Percentiles rank a stretch among this genome's conserved stretches.
Conservation (phyloP, 176 grass and related monocot genomes). For the Oropetium thomaeum region DNA sequence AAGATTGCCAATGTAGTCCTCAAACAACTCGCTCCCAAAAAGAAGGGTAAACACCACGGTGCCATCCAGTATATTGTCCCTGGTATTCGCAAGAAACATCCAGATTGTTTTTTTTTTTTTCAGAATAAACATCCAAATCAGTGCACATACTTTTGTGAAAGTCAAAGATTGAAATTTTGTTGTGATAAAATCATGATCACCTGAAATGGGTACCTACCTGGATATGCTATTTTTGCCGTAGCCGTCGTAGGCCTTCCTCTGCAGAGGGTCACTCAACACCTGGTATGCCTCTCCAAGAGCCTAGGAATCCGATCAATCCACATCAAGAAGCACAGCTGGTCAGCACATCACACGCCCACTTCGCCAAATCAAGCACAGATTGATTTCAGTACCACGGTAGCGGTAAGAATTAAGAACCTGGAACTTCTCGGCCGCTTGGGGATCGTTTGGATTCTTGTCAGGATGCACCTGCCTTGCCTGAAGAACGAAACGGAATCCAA, state of each 20-base stretch:
- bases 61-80: constrained; percentile 91
- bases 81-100: constrained; percentile 15
- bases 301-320: constrained; percentile 28
- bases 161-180: not conserved
- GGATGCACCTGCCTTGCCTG: constrained; percentile 83
- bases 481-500: not conserved
- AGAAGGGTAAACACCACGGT: constrained; percentile 86
- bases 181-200: not conserved
- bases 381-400: not conserved
- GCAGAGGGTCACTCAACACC: constrained; percentile 80
- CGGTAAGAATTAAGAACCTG: constrained; percentile 48
- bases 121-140: not conserved
- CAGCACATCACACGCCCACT: not conserved
- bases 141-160: not conserved
- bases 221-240: constrained; percentile 83
- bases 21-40: constrained; percentile 91
- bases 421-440: constrained; percentile 80
- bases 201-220: constrained; percentile 33
- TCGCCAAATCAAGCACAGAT: not conserved
- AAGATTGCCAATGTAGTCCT: constrained; percentile 87
- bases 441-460: constrained; percentile 77
- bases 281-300: constrained; percentile 96
- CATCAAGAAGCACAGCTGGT: constrained; percentile 12
- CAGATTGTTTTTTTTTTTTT: not conserved
- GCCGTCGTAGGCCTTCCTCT: constrained; percentile 91